A percentile compares a stretch with the other conserved stretches of the same genome.
Conservation (phyloP, 176 grass and related monocot species). For the Hordeum marinum region DNA sequence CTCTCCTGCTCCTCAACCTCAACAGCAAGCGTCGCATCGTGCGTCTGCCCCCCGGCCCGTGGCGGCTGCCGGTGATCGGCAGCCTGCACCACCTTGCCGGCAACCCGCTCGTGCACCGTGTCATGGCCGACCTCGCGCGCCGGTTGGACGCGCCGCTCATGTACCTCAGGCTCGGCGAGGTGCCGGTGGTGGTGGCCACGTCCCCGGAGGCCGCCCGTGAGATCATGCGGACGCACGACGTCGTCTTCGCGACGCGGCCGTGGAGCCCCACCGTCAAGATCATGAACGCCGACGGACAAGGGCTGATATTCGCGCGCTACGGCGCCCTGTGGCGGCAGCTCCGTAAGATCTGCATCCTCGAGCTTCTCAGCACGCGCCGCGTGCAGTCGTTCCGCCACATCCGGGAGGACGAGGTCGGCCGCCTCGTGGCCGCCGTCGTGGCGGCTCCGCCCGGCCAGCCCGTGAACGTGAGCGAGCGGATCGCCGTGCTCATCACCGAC, state of each 20-base stretch:
- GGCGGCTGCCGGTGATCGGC: slow-evolving; percentile 36
- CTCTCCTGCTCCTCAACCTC: slow-evolving; percentile 6
- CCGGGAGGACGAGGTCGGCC: slow-evolving; percentile 25
- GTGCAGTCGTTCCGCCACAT: slow-evolving; percentile 28
- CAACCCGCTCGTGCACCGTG: slow-evolving; percentile 6
- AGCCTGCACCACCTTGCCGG: slow-evolving; percentile 33
- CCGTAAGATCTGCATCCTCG: slow-evolving; percentile 3
- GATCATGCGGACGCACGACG: slow-evolving; percentile 16
- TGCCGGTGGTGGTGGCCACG: slow-evolving; percentile 16
- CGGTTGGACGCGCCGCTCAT: slow-evolving; percentile 16
- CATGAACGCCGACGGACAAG: not conserved
- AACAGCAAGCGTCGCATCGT: not conserved
- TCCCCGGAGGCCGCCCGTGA: slow-evolving; percentile 16
- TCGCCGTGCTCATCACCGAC: slow-evolving; percentile 19
- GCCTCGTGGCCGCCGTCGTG: not conserved
- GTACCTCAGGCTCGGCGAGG: slow-evolving; percentile 40
- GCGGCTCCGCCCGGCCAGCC: not conserved
- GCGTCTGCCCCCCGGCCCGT: slow-evolving; percentile 23
- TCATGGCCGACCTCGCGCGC: slow-evolving; percentile 18
- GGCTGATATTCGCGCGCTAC: slow-evolving; percentile 24
- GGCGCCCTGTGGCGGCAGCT: slow-evolving; percentile 27
- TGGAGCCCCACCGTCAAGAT: not conserved
- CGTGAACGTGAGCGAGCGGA: slow-evolving; percentile 21
- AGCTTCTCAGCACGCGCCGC: slow-evolving; percentile 26
- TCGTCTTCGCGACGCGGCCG: slow-evolving; percentile 12